Evolutionary conservation across 2,329 filamentous ascomycete species (phyloP).

Genomic region (Botrytis byssoidea): DNA sequence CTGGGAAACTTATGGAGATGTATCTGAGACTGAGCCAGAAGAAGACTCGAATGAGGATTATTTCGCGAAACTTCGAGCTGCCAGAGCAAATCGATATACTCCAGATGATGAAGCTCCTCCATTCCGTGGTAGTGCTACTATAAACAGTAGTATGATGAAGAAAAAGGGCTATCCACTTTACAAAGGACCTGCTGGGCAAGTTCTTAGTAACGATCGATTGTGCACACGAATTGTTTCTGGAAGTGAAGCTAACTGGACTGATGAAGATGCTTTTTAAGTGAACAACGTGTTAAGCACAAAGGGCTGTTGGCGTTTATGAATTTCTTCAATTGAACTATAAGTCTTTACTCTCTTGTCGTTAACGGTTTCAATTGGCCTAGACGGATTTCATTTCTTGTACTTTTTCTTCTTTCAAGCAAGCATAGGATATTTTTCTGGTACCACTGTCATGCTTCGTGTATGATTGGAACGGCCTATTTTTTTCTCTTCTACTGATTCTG

Average conservation of each 20-base stretch:
- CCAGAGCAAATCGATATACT: conserved; percentile 63
- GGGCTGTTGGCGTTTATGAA: conserved; percentile 1
- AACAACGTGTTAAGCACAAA: neutral
- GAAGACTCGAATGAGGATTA: conserved; percentile 80
- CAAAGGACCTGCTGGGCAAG: conserved; percentile 47
- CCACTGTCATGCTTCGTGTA: conserved; percentile 12
- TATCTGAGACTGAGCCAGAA: conserved; percentile 74
- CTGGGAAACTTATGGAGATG: conserved; percentile 95
- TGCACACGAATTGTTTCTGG: conserved; percentile 63
- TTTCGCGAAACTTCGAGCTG: conserved; percentile 74
- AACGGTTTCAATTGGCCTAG: neutral
- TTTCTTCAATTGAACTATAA: neutral
- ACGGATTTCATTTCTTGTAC: conserved; percentile 17
- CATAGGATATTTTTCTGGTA: conserved; percentile 18
- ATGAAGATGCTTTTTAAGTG: conserved; percentile 57
- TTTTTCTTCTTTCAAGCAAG: conserved; percentile 10
- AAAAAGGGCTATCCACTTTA: conserved; percentile 55
- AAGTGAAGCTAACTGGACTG: conserved; percentile 61
- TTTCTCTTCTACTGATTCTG: conserved; percentile 2
- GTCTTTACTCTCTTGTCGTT: neutral
- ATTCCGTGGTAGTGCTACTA: conserved; percentile 16
- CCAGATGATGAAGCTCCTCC: conserved; percentile 44
- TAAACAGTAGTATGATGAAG: conserved; percentile 48
- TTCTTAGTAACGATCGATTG: conserved; percentile 52
- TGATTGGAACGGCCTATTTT: conserved; percentile 15